phyloP scores from a whole-genome alignment of 1,139 yeast species.

The Lodderomyces jiufengensis region DNA sequence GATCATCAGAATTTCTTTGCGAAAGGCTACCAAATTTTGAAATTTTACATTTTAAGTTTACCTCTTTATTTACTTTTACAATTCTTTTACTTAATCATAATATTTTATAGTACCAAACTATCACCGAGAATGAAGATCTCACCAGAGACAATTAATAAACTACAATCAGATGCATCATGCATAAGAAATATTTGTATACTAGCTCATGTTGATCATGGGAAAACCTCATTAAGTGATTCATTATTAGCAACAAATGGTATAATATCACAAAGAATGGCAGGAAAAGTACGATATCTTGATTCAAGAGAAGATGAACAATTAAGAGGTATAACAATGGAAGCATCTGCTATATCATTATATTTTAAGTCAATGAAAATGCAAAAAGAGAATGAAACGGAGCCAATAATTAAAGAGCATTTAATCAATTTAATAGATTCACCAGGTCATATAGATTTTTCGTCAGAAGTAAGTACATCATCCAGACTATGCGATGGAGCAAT shows the following conservation, averaged over 20 bases:
- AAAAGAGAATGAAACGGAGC: conserved; percentile 18
- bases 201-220: conserved; percentile 99
- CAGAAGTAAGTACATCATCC: conserved; percentile 94
- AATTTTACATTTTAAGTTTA: too few species aligned
- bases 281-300: conserved; percentile 88
- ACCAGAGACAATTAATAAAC: conserved; percentile 56
- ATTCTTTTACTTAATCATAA: too few species aligned
- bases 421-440: conserved; percentile 96
- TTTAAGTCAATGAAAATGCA: conserved; percentile 59
- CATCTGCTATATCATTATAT: conserved; percentile 86
- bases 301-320: conserved; percentile 94
- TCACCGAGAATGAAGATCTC: conserved; percentile 44
- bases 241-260: conserved; percentile 93
- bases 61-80: too few species aligned
- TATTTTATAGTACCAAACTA: too few species aligned
- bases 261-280: conserved; percentile 92
- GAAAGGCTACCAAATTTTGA: too few species aligned
- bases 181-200: conserved; percentile 90
- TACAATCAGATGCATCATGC: conserved; percentile 66
- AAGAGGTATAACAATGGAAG: conserved; percentile 97
- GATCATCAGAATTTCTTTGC: too few species aligned
- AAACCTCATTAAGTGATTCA: conserved; percentile 91
- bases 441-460: conserved; percentile 95
- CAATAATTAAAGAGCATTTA: conserved; percentile 66
- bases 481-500: conserved; percentile 96